Percentiles rank a stretch among this genome's conserved stretches.
Evolutionary conservation across 108 stramenopile species (phyloP).

Genomic region (Cafeteria roenbergensis): DNA sequence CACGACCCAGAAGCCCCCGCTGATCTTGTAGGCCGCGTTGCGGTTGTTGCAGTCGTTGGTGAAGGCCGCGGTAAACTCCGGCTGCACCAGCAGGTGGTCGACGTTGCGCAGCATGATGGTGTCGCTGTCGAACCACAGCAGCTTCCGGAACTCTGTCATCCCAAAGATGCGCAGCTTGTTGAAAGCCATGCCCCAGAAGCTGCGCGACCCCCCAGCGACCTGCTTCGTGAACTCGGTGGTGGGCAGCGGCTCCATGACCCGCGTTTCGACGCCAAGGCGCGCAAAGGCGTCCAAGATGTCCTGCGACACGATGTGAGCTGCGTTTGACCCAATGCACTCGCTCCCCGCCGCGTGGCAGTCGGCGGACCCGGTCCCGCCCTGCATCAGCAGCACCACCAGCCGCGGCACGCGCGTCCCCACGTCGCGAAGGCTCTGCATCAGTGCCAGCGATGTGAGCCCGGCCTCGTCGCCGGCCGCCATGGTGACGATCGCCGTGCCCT

Average conservation of each 20-base stretch:
- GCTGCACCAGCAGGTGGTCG: constrained; percentile 1
- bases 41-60: background rate
- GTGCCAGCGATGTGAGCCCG: background rate
- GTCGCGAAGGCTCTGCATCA: background rate
- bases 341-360: background rate
- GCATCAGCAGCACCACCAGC: background rate
- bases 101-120: background rate
- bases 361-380: background rate
- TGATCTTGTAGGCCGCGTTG: background rate
- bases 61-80: constrained; percentile 5
- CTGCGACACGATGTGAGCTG: background rate
- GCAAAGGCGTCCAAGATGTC: background rate
- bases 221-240: no score
- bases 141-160: background rate
- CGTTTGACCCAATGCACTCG: no score
- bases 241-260: background rate
- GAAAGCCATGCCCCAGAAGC: constrained; percentile 2
- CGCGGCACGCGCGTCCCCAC: background rate
- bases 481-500: constrained; percentile 4
- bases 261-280: background rate
- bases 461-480: background rate
- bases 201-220: background rate
- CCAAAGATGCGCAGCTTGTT: background rate
- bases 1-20: constrained; percentile 3
- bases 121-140: constrained; percentile 2